phyloP scores from a whole-genome alignment of 805 yeast species.

The Ogataea chonburiensis region DNA sequence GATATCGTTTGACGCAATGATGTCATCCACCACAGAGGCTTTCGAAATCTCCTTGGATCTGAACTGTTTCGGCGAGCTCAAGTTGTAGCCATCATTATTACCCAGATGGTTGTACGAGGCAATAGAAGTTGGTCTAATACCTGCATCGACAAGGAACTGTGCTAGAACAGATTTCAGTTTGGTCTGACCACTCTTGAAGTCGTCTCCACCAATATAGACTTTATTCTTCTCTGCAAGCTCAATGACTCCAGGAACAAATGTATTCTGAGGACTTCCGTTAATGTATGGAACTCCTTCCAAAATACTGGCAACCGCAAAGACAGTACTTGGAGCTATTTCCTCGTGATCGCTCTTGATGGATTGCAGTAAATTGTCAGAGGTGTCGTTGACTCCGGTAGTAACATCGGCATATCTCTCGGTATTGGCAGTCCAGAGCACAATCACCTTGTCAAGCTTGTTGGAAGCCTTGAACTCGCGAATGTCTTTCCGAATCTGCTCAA shows the following conservation, averaged over 20 bases:
- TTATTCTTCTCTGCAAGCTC: constrained; percentile 79
- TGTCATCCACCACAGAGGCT: constrained; percentile 90
- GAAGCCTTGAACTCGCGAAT: constrained; percentile 71
- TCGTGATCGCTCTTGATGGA: constrained; percentile 75
- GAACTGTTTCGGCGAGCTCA: constrained; percentile 90
- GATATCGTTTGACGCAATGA: constrained; percentile 82
- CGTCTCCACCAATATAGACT: constrained; percentile 92
- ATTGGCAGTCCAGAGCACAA: constrained; percentile 95
- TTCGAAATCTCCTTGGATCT: constrained; percentile 94
- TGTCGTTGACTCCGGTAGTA: constrained; percentile 79
- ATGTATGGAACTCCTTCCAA: constrained; percentile 87
- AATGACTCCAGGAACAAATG: constrained; percentile 93
- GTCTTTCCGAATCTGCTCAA: constrained; percentile 80
- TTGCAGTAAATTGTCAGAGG: constrained; percentile 71
- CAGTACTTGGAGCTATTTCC: constrained; percentile 90
- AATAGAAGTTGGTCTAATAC: constrained; percentile 90
- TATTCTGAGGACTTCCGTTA: constrained; percentile 96
- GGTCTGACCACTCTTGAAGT: constrained; percentile 95
- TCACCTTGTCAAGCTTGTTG: constrained; percentile 79
- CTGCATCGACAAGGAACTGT: constrained; percentile 94
- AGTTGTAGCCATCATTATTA: constrained; percentile 91
- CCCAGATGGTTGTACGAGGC: constrained; percentile 97
- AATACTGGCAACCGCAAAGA: constrained; percentile 91
- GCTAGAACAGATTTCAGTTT: constrained; percentile 95
- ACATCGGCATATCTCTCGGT: constrained; percentile 90